Percentiles rank a stretch among this genome's conserved stretches.
Conservation (phyloP, 139 green algal species). For the Chlamydomonas schloesseri region DNA sequence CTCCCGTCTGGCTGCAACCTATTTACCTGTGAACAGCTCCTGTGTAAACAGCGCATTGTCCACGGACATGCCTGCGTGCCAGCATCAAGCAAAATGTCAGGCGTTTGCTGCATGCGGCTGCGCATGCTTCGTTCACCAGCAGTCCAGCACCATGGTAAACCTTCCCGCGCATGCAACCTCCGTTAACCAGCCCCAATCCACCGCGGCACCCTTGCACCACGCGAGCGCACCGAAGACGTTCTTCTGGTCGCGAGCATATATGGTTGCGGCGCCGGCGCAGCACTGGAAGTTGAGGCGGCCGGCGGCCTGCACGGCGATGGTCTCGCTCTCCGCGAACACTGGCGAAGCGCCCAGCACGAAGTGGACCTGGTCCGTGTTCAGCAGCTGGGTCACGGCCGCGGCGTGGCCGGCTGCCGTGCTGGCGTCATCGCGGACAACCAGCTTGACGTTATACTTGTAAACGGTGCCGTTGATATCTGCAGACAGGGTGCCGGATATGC, state of each 20-base stretch:
- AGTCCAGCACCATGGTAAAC: too few relatives aligned
- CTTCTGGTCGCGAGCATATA: not conserved
- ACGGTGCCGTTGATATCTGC: not conserved
- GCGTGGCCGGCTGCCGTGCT: not conserved
- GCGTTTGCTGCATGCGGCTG: too few relatives aligned
- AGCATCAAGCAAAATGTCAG: not conserved
- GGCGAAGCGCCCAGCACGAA: constrained; percentile 20
- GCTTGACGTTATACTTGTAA: not conserved
- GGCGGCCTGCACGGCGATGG: not conserved
- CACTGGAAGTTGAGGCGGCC: constrained; percentile 36
- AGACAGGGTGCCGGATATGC: too few relatives aligned
- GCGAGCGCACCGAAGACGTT: constrained; percentile 30
- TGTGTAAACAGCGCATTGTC: constrained; percentile 11
- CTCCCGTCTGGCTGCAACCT: not conserved
- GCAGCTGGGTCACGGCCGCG: not conserved
- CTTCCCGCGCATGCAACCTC: too few relatives aligned
- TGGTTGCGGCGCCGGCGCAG: not conserved
- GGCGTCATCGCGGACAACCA: constrained; percentile 14
- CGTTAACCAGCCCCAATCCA: too few relatives aligned
- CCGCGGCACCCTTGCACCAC: not conserved
- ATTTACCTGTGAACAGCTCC: constrained; percentile 33
- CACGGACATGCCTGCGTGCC: constrained; percentile 4
- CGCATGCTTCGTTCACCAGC: too few relatives aligned
- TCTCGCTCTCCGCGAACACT: not conserved
- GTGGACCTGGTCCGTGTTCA: not conserved